Conservation (phyloP, 108 stramenopile species). For the Skeletonema marinoi region DNA sequence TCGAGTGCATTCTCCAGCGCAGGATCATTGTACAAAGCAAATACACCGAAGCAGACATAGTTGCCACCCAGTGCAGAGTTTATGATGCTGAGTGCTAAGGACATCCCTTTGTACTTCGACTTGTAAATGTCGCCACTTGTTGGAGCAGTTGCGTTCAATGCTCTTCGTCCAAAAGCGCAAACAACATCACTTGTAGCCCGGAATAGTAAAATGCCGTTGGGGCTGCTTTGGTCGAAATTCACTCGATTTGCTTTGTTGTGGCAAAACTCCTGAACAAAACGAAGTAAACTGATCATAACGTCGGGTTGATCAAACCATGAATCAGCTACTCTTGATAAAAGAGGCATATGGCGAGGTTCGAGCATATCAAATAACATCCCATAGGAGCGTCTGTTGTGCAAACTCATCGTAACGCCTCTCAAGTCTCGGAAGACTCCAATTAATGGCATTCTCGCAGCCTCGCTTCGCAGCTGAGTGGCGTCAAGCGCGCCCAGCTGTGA, state of each 20-base stretch:
- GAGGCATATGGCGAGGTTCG: slow-evolving; percentile 88
- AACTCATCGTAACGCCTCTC: slow-evolving; percentile 88
- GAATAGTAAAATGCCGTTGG: slow-evolving; percentile 98
- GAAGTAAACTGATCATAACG: slow-evolving; percentile 92
- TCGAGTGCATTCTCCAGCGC: slow-evolving; percentile 91
- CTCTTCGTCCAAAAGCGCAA: slow-evolving; percentile 86
- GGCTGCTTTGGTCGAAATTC: slow-evolving; percentile 95
- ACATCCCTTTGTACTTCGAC: slow-evolving; percentile 92
- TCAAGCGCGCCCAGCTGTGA: slow-evolving; percentile 68
- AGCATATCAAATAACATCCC: slow-evolving; percentile 91
- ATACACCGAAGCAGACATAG: slow-evolving; percentile 98
- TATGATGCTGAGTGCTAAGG: slow-evolving; percentile 84
- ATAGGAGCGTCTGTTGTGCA: slow-evolving; percentile 95
- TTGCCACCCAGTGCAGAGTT: slow-evolving; percentile 95
- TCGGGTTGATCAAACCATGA: slow-evolving; percentile 94
- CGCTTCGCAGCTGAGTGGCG: slow-evolving; percentile 69
- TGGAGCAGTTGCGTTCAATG: slow-evolving; percentile 62
- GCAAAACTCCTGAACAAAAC: slow-evolving; percentile 96
- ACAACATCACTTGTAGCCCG: slow-evolving; percentile 92
- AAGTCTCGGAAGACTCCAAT: slow-evolving; percentile 95
- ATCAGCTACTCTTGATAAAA: slow-evolving; percentile 89
- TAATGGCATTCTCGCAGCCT: slow-evolving; percentile 74
- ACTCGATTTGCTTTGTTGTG: slow-evolving; percentile 98
- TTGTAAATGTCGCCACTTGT: slow-evolving; percentile 84
- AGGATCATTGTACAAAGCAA: slow-evolving; percentile 95